Base-by-base conservation (phyloP, 1,139 yeast genomes). In the Arxiozyma bovina region DNA sequence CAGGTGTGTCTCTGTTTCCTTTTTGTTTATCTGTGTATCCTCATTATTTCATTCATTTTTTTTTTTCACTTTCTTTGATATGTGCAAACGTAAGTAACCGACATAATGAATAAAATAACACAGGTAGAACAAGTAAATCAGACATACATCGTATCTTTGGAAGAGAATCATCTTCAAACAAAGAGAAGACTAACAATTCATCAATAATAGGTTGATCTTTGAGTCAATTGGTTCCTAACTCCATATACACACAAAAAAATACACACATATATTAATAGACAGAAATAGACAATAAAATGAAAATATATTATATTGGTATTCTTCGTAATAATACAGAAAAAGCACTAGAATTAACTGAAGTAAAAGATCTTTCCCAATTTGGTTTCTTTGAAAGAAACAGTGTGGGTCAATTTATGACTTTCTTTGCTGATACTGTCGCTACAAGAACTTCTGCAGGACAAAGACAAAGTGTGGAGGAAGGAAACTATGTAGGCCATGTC, bases 391-490 rank as follows among this genome's bases (percentile, higher is more conserved):
- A 89, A 73, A 77, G 94, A 62, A 74, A 78, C 57, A 81, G 78
- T 48, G 90, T 85, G 34, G 79, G 84, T 6, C 97, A 93, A 72
- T 93, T 93, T 73, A 88, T 93, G 96, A 81, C 95, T 3, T 94
- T 94, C 70, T 91, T 93, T 72, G 80, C 96, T 23, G 88, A 83
- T 65, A 93, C 99, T 7, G 93, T 93, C 25, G 83, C 96, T 12
- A 85, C 84, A 61, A 82, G 99, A 73, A 94, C 99, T 1, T 74
- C 77, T 44, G 77, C 91, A 2, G 96, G 96, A 45, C 94, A 89
- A 72, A 84, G 99, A 72, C 99, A 93, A 73, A 81, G 91, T 68
- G 88, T 93, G 53, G 97, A 93, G 70, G 97, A 93, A 71, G 94
- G 94, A 51, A 74, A 74, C 69, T 91, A 91, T 69, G 79, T 88